Percentiles rank a stretch among this genome's conserved stretches.
phyloP scores from a whole-genome alignment of 345 rosid species.

The Lepidium sativum region DNA sequence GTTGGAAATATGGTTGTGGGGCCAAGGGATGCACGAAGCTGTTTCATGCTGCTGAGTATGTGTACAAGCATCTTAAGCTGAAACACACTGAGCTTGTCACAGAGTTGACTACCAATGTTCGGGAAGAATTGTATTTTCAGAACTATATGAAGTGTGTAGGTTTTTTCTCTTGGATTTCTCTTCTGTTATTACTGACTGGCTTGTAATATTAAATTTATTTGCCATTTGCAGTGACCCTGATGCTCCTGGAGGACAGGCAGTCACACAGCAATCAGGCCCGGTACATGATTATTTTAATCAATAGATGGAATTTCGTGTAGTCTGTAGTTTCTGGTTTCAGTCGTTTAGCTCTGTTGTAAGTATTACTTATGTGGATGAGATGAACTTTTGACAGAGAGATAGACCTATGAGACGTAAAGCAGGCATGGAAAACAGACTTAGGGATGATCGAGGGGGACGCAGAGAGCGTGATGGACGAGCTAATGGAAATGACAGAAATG shows the following conservation, averaged over 20 bases:
- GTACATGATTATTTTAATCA: slow-evolving; percentile 27
- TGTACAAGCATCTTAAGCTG: slow-evolving; percentile 96
- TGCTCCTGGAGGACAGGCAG: slow-evolving; percentile 96
- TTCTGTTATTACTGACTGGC: background rate
- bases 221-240: slow-evolving; percentile 64
- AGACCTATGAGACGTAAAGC: slow-evolving; percentile 61
- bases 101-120: slow-evolving; percentile 79
- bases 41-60: slow-evolving; percentile 98
- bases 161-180: background rate
- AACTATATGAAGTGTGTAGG: slow-evolving; percentile 91
- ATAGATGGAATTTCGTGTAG: background rate
- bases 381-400: slow-evolving; percentile 49
- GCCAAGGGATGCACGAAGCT: slow-evolving; percentile 99
- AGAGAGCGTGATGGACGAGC: slow-evolving; percentile 68
- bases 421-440: slow-evolving; percentile 60
- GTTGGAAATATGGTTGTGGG: slow-evolving; percentile 99
- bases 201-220: background rate
- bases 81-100: slow-evolving; percentile 79
- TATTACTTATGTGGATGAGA: background rate
- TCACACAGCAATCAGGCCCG: slow-evolving; percentile 66
- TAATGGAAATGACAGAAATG: slow-evolving; percentile 63
- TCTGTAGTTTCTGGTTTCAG: background rate
- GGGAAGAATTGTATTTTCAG: slow-evolving; percentile 91
- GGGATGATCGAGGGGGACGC: slow-evolving; percentile 75
- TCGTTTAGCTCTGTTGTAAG: background rate